Evolutionary conservation across 129 eudicot genomes (phyloP), one percentile per base, ranked within the genome.

Genomic region (Calendula officinalis): DNA sequence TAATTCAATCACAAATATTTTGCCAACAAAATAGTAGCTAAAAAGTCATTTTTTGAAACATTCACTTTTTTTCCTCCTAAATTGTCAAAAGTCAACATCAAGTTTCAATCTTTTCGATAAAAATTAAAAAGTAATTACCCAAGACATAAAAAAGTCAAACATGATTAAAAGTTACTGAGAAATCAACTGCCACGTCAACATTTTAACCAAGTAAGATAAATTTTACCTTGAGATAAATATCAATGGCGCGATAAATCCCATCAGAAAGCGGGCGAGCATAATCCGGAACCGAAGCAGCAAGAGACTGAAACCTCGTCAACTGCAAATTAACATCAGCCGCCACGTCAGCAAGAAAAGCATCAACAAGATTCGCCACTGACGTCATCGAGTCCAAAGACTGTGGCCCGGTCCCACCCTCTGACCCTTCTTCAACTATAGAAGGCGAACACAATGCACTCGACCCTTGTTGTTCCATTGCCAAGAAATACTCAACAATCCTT

Each of bases 181-280:
- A 6, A 5, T 48, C 27, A 48, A 48, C 53, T 48, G 49, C n/a
- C 53, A 13, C 53, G 14, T 3, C 53, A 67, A 4, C 13, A 41
- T 6, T 41, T 41, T 12, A 55, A 41, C 55, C 15, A 8, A 17
- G 27, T 45, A 56, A 40, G 51, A 48, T 57, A 43, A 7, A 3
- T 15, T 41, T 56, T 67, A 78, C 82, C 82, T 72, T 89, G 45
- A 89, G 71, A 68, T 76, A 89, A 47, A 89, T 72, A 55, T 89
- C 97, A 17, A 86, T 84, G 42, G 97, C 95, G 3, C 94, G 95
- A 67, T 89, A 89, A 58, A 86, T 77, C 37, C 91, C 95, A 72
- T 89, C 97, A 37, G 79, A 74, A 43, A 78, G 65, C 7, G 88
- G 84, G 60, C 95, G 78, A 13, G 91, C 95, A 66, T 85, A 83